Base-by-base conservation (phyloP, 192 early-diverging fungal species). In the Podila verticillata region DNA sequence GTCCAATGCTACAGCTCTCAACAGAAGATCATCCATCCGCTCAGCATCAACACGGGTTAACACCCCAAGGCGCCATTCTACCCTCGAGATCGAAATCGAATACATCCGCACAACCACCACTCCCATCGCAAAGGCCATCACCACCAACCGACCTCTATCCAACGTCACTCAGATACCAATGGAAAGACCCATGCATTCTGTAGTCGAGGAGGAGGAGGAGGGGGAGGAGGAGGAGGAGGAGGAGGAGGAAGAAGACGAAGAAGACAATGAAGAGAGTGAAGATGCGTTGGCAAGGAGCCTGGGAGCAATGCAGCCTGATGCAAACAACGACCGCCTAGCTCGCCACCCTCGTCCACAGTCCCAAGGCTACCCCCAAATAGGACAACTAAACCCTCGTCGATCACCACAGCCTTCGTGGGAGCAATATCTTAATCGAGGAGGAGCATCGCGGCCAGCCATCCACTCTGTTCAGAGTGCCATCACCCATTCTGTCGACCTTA, bases 31-130 rank as follows among this genome's bases (percentile, higher is more conserved):
- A 2, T 77, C 74, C 19, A 77, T 77, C 36, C 74, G 57, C 26
- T 57, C 56, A 7, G 44, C 57, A 48, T 7, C 63, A n/a, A 61
- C 54, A 12, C 39, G 62, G n/a, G 28, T 36, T 28, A 57, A 20
- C n/a, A 51, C 48, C 15, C 30, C 66, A 34, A 24, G 35, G 26
- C 73, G 66, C 39, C 73, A 51, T 44, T 75, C 68, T 4, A 70
- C 74, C 0, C 36, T 77, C 15, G 68, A 77, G 67, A 77, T 77
- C 56, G 67, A 77, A 30, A 62, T 77, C n/a, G 67, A 77, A 31
- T 77, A 77, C 67, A 77, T 77, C 48, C 68, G 67, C 48, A 35
- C 66, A 22, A 56, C 51, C 9, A 19, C 51, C 22, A 24, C 39
- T 0, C 39, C 39, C 13, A 44, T 12, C 39, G 15, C 39, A 44